Base-by-base conservation (phyloP, 352 stramenopile genomes). In the Thraustochytrium sp. region DNA sequence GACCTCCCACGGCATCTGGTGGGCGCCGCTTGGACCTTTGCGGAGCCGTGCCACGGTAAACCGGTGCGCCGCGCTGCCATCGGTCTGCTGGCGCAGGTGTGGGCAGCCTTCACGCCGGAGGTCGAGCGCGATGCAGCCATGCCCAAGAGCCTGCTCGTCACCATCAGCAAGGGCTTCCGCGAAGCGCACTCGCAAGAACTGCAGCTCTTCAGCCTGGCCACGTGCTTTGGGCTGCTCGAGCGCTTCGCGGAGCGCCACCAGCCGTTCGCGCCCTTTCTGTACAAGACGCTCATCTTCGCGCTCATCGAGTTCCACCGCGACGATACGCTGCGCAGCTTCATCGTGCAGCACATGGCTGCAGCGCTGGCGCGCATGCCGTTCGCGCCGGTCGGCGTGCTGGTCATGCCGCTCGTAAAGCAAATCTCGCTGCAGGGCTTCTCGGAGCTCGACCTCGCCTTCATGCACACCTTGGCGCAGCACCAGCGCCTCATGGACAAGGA, bases 261-360 rank as follows among this genome's bases (percentile, higher is more conserved):
- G 36, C 68, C 68, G 3, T 80, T 80, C 53, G 68, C 68, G 46
- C 68, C 68, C 3, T 80, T 55, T n/a, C 29, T 80, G 34, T 80
- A 80, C 68, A 80, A 80, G 68, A 80, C 68, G 13, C 31, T 80
- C 51, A 80, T 80, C 51, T 80, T 80, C 31, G 31, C 68, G 29
- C 68, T 80, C 51, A 80, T 80, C 16, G 68, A 80, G 42, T 80
- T 63, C 21, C 68, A 80, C 31, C 3, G 48, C 13, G 31, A 80
- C 42, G 68, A 80, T n/a, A 16, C 21, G 18, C 26, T 64, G 48
- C 68, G 68, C 2, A 51, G 31, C 46, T 80, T 63, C 18, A 80
- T 80, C 38, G 48, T 80, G 44, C 34, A 61, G 18, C 31, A 80
- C 53, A 46, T 80, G 53, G 42, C 68, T 9, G 31, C 40, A 5